Base-by-base conservation (phyloP, 768 basidiomycete genomes). In the Podaxis mareebaensis region DNA sequence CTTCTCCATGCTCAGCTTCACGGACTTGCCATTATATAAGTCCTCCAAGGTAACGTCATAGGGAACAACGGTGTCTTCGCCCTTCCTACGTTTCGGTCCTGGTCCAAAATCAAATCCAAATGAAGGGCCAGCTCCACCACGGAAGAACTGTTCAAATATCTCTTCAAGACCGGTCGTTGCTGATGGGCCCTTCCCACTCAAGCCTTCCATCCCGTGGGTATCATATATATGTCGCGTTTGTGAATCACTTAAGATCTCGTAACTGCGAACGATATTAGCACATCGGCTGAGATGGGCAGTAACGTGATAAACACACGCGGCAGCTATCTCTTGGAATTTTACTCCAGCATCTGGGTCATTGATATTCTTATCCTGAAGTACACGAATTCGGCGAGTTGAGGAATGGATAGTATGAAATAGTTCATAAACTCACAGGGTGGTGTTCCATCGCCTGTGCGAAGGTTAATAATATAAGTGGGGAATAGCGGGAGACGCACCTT, bases 1-100 rank as follows among this genome's bases (percentile, higher is more conserved):
- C 69, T 93, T 89, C 76, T 96, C 95, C 81, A 97, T 85, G 68
- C 87, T 92, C 79, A 98, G 87, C 72, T 89, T 92, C 61, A 95
- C 89, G 10, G 83, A 84, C 75, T 95, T 96, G 33, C 96, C 96
- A 61, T 90, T 92, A 76, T 94, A 98, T 22, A 96, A 78, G 73
- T 99, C 96, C 75, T 97, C 96, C 33, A 99, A 81, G 4, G 92
- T 90, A 58, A 96, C 92, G 44, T 92, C 83, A 72, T 96, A 91
- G 3, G 88, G 85, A 66, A 94, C 87, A 52, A 88, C 79, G 22
- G 89, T 85, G 72, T 95, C 88, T 67, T 90, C 81, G 15, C 90
- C 90, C 68, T 85, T 87, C 13, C 78, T 78, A 66, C 84, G 77
- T 66, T 81, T 77, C 64, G 79, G 76, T 57, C 79, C 77, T 56